phyloP scores from a whole-genome alignment of 23 red algal species.

The Cyanidioschyzon merolae region DNA sequence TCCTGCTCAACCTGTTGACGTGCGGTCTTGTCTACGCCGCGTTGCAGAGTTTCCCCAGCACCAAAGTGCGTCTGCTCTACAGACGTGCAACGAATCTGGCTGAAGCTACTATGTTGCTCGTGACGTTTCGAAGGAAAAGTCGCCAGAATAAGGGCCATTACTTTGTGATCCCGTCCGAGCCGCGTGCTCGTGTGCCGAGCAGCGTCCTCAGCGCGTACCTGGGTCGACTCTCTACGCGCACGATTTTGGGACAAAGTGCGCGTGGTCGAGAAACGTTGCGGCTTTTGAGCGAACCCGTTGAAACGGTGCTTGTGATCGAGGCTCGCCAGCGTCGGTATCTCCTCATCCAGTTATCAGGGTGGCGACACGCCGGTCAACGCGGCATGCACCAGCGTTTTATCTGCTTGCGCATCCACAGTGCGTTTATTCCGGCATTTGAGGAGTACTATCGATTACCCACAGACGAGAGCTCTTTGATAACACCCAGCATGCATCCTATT shows the following conservation, averaged over 20 bases:
- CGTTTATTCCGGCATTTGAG: neutral
- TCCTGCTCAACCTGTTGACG: neutral
- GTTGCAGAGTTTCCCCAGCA: constrained; percentile 2
- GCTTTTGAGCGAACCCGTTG: neutral
- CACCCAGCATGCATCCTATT: neutral
- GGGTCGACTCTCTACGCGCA: neutral
- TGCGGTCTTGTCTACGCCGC: neutral
- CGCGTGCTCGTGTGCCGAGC: neutral
- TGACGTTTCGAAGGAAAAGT: neutral
- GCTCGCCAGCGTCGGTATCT: constrained; percentile 9
- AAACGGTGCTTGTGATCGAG: neutral
- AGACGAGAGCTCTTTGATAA: neutral
- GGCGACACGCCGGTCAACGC: neutral
- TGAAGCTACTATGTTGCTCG: neutral
- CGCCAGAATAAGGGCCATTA: neutral
- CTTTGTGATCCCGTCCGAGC: neutral
- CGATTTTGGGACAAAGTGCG: neutral
- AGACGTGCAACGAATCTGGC: neutral
- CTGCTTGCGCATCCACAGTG: neutral
- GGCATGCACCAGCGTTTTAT: neutral
- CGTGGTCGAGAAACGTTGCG: neutral
- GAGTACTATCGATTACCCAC: constrained; percentile 4
- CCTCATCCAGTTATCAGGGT: neutral
- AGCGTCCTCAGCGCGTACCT: neutral
- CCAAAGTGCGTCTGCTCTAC: neutral